A percentile compares a stretch with the other conserved stretches of the same genome.
phyloP scores from a whole-genome alignment of 371 early-diverging fungal species.

The Chytridium lagenaria region DNA sequence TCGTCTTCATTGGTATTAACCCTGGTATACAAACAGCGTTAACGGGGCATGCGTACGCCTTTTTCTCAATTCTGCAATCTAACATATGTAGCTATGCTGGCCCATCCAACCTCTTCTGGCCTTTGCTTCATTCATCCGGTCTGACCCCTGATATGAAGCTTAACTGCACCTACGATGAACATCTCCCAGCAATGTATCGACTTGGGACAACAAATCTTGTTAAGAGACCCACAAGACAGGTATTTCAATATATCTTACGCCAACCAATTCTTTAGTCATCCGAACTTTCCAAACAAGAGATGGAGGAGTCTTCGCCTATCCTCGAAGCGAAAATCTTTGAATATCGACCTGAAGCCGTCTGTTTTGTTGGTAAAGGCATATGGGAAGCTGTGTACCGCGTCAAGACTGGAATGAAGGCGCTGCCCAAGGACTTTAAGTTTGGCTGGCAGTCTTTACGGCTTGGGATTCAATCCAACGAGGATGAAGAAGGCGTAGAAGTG shows the following conservation, averaged over 20 bases:
- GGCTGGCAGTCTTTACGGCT: conserved; percentile 21
- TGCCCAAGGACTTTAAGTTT: conserved; percentile 25
- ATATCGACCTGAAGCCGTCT: conserved; percentile 28
- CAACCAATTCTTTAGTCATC: neutral
- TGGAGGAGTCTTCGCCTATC: conserved; percentile 16
- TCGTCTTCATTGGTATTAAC: conserved; percentile 30
- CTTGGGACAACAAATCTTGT: conserved; percentile 35
- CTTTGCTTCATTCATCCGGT: conserved; percentile 1
- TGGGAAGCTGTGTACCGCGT: conserved; percentile 18
- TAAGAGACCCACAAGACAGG: conserved; percentile 30
- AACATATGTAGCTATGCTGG: no score
- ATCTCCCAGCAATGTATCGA: conserved; percentile 27
- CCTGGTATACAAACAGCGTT: conserved; percentile 30
- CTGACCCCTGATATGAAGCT: conserved; percentile 5
- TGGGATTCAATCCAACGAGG: neutral
- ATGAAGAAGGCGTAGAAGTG: neutral
- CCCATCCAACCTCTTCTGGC: conserved; percentile 2
- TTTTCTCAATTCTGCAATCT: no score
- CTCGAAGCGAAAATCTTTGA: conserved; percentile 23
- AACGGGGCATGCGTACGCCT: conserved; percentile 37
- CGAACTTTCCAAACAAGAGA: conserved; percentile 22
- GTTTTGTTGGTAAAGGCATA: conserved; percentile 35
- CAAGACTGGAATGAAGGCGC: neutral
- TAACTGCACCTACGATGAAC: conserved; percentile 2
- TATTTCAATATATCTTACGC: conserved; percentile 1